Percentiles rank a stretch among this genome's conserved stretches.
These are phyloP conservation scores for Sugiyamaella qingdaonensis DNA, from an alignment of 805 yeast species.

Conservation along the genomic window DNA sequence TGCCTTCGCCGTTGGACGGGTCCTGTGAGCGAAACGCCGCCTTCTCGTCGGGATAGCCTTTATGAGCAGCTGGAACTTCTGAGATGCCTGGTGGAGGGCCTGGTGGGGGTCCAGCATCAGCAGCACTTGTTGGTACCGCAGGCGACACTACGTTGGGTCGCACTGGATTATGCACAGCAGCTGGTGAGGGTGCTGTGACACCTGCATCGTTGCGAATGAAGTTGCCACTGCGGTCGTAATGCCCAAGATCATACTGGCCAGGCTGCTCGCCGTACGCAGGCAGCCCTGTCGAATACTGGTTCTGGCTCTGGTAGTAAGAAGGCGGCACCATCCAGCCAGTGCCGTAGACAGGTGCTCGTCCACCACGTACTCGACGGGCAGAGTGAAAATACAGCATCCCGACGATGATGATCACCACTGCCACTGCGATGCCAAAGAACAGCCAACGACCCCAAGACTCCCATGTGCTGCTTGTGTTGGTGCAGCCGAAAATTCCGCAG, in stretches of 20 bases:
- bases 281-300: slow-evolving; percentile 40
- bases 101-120: slow-evolving; percentile 5
- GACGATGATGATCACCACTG: slow-evolving; percentile 21
- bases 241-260: slow-evolving; percentile 59
- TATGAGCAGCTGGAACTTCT: not conserved
- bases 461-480: slow-evolving; percentile 19
- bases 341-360: slow-evolving; percentile 61
- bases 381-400: slow-evolving; percentile 25
- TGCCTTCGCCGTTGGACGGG: not conserved
- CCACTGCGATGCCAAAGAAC: slow-evolving; percentile 27
- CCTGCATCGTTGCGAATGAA: slow-evolving; percentile 20
- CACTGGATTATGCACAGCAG: not conserved
- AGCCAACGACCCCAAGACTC: slow-evolving; percentile 37
- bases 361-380: slow-evolving; percentile 28
- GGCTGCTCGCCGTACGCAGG: slow-evolving; percentile 30
- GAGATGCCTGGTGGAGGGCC: slow-evolving; percentile 10
- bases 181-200: not conserved
- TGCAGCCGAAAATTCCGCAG: not conserved
- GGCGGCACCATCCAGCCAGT: slow-evolving; percentile 90
- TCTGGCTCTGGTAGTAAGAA: slow-evolving; percentile 54
- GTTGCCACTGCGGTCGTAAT: slow-evolving; percentile 60
- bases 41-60: not conserved
- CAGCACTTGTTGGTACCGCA: slow-evolving; percentile 1
- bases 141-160: not conserved
- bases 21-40: not conserved